Conservation (phyloP, 768 basidiomycete genomes). For the Boletus tomentosulus region DNA sequence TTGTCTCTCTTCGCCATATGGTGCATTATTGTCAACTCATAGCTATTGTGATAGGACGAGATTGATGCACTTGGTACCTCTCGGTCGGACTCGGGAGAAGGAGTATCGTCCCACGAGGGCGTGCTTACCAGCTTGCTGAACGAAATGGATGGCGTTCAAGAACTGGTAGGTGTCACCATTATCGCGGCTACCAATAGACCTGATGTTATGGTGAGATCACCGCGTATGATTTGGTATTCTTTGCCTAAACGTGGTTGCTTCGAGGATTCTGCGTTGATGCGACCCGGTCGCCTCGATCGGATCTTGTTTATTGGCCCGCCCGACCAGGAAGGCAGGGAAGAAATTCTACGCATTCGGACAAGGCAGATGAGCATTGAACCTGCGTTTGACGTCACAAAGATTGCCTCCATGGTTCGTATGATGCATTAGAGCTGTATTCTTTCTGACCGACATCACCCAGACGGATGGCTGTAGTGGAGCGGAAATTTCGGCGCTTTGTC, state of each 20-base stretch:
- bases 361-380: constrained; percentile 77
- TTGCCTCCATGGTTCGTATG: constrained; percentile 61
- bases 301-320: constrained; percentile 94
- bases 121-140: constrained; percentile 91
- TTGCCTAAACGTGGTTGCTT: background rate
- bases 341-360: constrained; percentile 80
- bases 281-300: constrained; percentile 91
- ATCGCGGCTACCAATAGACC: constrained; percentile 96
- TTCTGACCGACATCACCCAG: constrained; percentile 38
- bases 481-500: constrained; percentile 87
- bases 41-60: constrained; percentile 69
- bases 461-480: constrained; percentile 96
- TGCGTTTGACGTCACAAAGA: constrained; percentile 56
- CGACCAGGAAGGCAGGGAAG: constrained; percentile 69
- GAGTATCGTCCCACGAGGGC: constrained; percentile 70
- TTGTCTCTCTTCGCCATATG: constrained; percentile 23
- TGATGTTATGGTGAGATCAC: constrained; percentile 70
- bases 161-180: constrained; percentile 90
- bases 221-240: background rate
- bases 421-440: background rate
- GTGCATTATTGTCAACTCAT: background rate
- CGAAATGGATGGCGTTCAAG: constrained; percentile 98
- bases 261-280: constrained; percentile 92
- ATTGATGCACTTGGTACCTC: constrained; percentile 91
- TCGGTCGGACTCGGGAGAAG: constrained; percentile 53